phyloP scores from a whole-genome alignment of 2,329 filamentous ascomycete species.

The Microsporum canis region DNA sequence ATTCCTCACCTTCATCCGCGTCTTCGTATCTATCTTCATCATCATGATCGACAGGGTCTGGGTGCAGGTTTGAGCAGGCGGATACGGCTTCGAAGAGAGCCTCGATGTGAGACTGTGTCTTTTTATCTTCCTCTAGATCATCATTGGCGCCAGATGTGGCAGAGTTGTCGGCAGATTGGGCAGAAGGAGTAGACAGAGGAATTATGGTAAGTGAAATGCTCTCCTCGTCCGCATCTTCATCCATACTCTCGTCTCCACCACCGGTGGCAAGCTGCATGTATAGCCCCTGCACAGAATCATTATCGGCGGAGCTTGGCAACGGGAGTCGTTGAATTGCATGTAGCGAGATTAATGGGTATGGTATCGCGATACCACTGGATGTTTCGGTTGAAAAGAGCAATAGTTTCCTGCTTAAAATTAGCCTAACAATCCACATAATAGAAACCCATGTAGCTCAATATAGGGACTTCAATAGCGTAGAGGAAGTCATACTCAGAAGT shows the following conservation, averaged over 20 bases:
- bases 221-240: slow-evolving; percentile 32
- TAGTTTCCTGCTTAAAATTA: slow-evolving; percentile 28
- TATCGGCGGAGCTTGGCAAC: slow-evolving; percentile 20
- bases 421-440: not conserved
- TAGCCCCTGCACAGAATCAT: slow-evolving; percentile 32
- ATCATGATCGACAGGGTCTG: slow-evolving; percentile 33
- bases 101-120: slow-evolving; percentile 30
- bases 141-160: slow-evolving; percentile 13
- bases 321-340: slow-evolving; percentile 38
- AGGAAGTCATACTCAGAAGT: slow-evolving; percentile 36
- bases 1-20: slow-evolving; percentile 21
- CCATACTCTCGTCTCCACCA: slow-evolving; percentile 15
- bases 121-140: slow-evolving; percentile 20
- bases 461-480: not conserved
- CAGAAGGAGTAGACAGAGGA: slow-evolving; percentile 20
- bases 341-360: slow-evolving; percentile 39
- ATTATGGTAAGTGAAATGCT: slow-evolving; percentile 36
- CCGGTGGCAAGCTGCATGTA: slow-evolving; percentile 38
- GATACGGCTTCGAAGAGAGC: slow-evolving; percentile 37
- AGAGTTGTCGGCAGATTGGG: slow-evolving; percentile 9
- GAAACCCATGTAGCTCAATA: not conserved
- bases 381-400: slow-evolving; percentile 30
- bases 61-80: slow-evolving; percentile 39
- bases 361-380: slow-evolving; percentile 33
- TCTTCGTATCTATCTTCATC: slow-evolving; percentile 15